Base-by-base conservation (phyloP, 345 rosid genomes). In the Eucalyptus paniculata region DNA sequence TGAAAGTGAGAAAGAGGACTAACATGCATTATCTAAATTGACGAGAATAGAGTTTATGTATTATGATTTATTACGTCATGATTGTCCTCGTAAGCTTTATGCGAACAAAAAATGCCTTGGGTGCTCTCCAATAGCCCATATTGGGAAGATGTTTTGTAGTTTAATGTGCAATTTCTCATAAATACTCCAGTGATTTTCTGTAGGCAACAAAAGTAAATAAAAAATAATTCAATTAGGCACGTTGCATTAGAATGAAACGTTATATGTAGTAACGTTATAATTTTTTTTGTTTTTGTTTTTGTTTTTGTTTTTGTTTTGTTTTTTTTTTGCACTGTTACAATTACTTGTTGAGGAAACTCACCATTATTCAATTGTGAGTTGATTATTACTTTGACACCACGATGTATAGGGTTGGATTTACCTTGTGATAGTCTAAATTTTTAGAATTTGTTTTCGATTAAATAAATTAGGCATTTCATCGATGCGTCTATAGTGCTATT, bases 341-440 rank as follows among this genome's bases (percentile, higher is more conserved):
- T 87, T 89, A 92, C 94, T 92, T 92, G 92, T 56, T 93, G 94
- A 49, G 96, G 94, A 81, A 93, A 94, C 91, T 94, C 96, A 11
- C 94, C 96, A 89, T 94, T 92, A 60, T 92, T 92, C 94, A 47
- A 11, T 0, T 47, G 96, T 86, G 94, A 86, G 62, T 94, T 93
- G 88, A 93, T 91, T 24, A 93, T 82, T 37, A 93, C 86, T 91
- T 69, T 91, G 50, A 91, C 91, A n/a, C 94, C 94, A 3, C 86
- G 90, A 80, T 94, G 92, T 58, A 94, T 92, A 7, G 94, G 93
- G 90, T 89, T 42, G 93, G 92, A 89, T 94, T 88, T 26, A 88
- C 40, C 34, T 90, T 50, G 19, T 47, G 4, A 47, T 1, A 47
- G 4, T 12, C 12, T 47, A 0, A 47, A 47, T 47, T 47, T 47